Evolutionary conservation across 78 protist genomes (phyloP).

Genomic region (Mantamonas sphyraenae): DNA sequence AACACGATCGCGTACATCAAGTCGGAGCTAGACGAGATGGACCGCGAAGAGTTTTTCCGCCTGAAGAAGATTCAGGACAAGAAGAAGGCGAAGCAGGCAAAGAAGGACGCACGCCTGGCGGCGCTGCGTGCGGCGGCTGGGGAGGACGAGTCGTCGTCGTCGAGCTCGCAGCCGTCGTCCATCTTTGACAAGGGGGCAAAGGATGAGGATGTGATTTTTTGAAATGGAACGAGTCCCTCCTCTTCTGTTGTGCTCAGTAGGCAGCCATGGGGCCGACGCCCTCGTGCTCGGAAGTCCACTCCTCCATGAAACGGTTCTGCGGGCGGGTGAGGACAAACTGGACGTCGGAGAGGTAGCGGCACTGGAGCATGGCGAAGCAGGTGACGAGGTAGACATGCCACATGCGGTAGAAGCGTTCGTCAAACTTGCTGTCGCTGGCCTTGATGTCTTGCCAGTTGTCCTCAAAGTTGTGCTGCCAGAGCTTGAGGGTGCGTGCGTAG

Average conservation of each 20-base stretch:
- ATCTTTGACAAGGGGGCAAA: too few species aligned
- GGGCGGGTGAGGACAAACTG: background rate
- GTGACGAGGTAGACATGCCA: constrained; percentile 21
- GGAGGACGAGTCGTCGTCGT: too few species aligned
- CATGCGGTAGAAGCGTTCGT: constrained; percentile 16
- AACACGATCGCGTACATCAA: constrained; percentile 81
- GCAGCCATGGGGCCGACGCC: too few species aligned
- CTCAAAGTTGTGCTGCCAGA: constrained; percentile 4
- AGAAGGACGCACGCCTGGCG: too few species aligned
- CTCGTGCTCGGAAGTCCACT: too few species aligned
- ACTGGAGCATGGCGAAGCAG: constrained; percentile 1
- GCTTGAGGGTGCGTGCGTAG: constrained; percentile 21
- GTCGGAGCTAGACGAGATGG: constrained; percentile 93
- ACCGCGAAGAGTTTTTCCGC: constrained; percentile 86
- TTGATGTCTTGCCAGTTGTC: background rate
- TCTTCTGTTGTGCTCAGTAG: too few species aligned
- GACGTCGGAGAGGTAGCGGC: background rate
- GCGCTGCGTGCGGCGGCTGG: too few species aligned
- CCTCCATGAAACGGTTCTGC: too few species aligned
- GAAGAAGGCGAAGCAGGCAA: constrained; percentile 5
- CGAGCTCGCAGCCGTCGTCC: too few species aligned
- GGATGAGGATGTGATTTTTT: too few species aligned
- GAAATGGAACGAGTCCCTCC: too few species aligned
- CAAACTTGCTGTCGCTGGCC: background rate
- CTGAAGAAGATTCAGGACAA: constrained; percentile 47